These are phyloP conservation scores for Boletus insuetus DNA, from an alignment of 768 basidiomycete genomes.

Conservation along the genomic window DNA sequence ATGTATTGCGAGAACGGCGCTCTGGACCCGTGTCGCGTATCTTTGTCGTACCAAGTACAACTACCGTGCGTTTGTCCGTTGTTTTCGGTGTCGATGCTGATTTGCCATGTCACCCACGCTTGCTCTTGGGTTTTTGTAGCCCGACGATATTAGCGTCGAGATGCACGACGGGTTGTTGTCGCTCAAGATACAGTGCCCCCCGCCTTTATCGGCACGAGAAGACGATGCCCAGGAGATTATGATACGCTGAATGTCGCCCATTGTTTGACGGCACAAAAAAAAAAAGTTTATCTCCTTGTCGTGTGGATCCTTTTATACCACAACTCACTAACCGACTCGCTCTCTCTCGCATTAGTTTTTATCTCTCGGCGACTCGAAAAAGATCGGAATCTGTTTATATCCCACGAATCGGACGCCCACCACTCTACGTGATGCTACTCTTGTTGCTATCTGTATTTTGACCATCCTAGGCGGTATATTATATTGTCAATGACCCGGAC, in stretches of 20 bases:
- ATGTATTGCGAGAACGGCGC: slow-evolving; percentile 52
- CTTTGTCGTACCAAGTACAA: slow-evolving; percentile 53
- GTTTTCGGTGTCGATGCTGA: not conserved
- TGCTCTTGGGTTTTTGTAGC: slow-evolving; percentile 31
- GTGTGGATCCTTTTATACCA: slow-evolving; percentile 6
- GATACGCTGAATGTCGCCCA: slow-evolving; percentile 40
- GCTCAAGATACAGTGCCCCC: slow-evolving; percentile 51
- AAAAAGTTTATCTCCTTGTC: slow-evolving; percentile 1
- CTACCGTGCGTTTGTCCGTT: slow-evolving; percentile 46
- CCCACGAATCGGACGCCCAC: not conserved
- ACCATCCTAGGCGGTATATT: not conserved
- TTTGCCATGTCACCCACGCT: slow-evolving; percentile 1
- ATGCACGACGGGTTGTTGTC: slow-evolving; percentile 63
- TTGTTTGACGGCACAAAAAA: not conserved
- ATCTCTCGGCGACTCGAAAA: not conserved
- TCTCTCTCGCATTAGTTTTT: not conserved
- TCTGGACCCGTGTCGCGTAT: slow-evolving; percentile 49
- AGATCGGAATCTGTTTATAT: not conserved
- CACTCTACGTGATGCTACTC: no score
- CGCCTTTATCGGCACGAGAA: slow-evolving; percentile 33
- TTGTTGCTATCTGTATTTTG: not conserved
- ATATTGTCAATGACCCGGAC: slow-evolving; percentile 10
- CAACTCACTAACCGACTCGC: slow-evolving; percentile 8
- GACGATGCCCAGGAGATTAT: slow-evolving; percentile 47
- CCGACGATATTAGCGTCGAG: slow-evolving; percentile 50